Conservation (phyloP, 2,329 filamentous ascomycete species). For the Penicillium vulpinum region DNA sequence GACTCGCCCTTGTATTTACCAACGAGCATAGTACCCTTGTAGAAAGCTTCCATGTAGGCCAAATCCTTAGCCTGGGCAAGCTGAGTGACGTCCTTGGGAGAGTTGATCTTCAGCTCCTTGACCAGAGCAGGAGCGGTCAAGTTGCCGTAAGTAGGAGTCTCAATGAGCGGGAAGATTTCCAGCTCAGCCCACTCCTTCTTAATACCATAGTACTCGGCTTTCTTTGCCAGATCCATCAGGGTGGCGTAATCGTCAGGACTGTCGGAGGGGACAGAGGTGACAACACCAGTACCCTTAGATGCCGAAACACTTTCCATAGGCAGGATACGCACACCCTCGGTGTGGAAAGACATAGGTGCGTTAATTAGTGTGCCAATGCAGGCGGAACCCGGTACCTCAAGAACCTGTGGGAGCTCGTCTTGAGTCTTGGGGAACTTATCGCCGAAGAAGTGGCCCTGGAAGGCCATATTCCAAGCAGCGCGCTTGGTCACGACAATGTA, state of each 20-base stretch:
- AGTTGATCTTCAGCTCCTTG: slow-evolving; percentile 93
- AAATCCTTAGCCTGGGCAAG: slow-evolving; percentile 92
- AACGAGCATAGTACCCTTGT: slow-evolving; percentile 85
- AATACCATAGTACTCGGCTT: slow-evolving; percentile 93
- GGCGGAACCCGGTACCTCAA: slow-evolving; percentile 73
- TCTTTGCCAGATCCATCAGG: slow-evolving; percentile 83
- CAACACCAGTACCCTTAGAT: slow-evolving; percentile 93
- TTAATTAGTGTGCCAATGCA: slow-evolving; percentile 86
- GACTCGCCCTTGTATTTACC: slow-evolving; percentile 86
- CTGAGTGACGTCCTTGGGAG: slow-evolving; percentile 89
- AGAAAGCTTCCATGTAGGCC: slow-evolving; percentile 96
- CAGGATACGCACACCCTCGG: slow-evolving; percentile 78
- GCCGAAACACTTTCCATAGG: slow-evolving; percentile 94
- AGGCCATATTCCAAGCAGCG: slow-evolving; percentile 91
- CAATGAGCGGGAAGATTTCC: slow-evolving; percentile 84
- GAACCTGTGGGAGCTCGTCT: slow-evolving; percentile 71
- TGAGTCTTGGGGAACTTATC: slow-evolving; percentile 57
- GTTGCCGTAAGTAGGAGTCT: slow-evolving; percentile 84
- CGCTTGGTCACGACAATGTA: slow-evolving; percentile 83
- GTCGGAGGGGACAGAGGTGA: slow-evolving; percentile 93
- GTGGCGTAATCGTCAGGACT: slow-evolving; percentile 95
- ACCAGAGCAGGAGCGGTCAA: slow-evolving; percentile 80
- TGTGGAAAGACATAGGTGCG: slow-evolving; percentile 84
- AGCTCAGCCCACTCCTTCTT: slow-evolving; percentile 94
- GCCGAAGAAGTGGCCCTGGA: slow-evolving; percentile 77